Base-by-base conservation (phyloP, 345 rosid genomes). In the Eucalyptus cloeziana region DNA sequence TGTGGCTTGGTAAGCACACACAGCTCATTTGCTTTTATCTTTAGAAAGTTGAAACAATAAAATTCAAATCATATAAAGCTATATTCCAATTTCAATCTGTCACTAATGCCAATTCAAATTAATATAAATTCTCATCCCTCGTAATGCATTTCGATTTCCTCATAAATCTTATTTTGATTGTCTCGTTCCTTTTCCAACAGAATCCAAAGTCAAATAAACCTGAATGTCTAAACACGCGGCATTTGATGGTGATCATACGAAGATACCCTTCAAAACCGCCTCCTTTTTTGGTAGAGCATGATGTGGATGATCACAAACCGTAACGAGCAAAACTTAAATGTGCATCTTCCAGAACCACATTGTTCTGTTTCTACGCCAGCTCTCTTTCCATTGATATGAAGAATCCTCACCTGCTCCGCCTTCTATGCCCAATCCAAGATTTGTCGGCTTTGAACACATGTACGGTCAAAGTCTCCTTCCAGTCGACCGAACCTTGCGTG, bases 191-290 rank as follows among this genome's bases (percentile, higher is more conserved):
- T 58, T 25, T 25, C 64, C 1, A 58, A 58, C 0, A 25, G 15
- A 58, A 2, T 58, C 7, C 67, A 11, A 25, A 25, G 67, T 25
- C 67, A 58, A 5, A 25, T 1, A 58, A 11, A 25, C n/a, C 3
- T 27, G 67, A 27, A 60, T 60, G 3, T 60, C 52, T 50, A 1
- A 0, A 6, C 7, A 0, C 0, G 0, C 3, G 0, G 16, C 6
- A 50, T 15, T 50, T 60, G 15, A 60, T 60, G 67, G 67, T 60
- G 31, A 25, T 60, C 31, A 27, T 30, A 60, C 31, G 67, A 1
- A 60, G 4, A 58, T 58, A 25, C 64, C 7, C n/a, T 25, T 25
- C 10, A 1, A 58, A 25, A 5, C n/a, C 7, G 5, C 30, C 30
- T 2, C 30, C 6, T 2, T 10, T 56, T 56, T 56, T 1, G 52